Evolutionary conservation across 139 green algal species (phyloP).

Genomic region (Picochlorum sp.): DNA sequence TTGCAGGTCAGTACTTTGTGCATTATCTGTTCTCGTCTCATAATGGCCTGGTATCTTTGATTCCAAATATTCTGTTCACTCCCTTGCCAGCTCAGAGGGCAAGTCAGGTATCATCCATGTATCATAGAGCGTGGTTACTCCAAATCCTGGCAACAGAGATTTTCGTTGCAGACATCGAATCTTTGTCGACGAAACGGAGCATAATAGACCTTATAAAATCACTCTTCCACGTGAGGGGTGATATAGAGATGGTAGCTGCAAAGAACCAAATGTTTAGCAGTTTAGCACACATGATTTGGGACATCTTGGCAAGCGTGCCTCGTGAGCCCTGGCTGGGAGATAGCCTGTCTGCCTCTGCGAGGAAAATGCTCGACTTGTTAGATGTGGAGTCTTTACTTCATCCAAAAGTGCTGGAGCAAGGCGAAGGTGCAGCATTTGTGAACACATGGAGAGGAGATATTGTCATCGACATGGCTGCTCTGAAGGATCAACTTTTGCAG

Average conservation of each 20-base stretch:
- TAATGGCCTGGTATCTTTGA: constrained; percentile 11
- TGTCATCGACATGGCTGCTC: constrained; percentile 28
- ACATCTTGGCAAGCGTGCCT: neutral
- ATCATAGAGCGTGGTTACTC: constrained; percentile 42
- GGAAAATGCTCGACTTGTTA: constrained; percentile 27
- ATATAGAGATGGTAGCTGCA: neutral
- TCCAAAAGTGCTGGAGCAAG: neutral
- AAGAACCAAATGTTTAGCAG: neutral
- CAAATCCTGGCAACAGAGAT: constrained; percentile 27
- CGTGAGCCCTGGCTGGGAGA: constrained; percentile 17
- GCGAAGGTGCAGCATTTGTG: constrained; percentile 14
- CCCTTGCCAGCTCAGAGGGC: constrained; percentile 9
- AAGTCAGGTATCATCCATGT: constrained; percentile 18
- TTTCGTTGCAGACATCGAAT: constrained; percentile 16
- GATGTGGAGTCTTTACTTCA: constrained; percentile 21
- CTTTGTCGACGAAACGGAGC: neutral
- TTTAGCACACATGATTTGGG: constrained; percentile 15
- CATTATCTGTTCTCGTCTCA: constrained; percentile 23
- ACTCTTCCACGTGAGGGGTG: neutral
- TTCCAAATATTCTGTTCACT: constrained; percentile 15
- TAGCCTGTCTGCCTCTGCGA: constrained; percentile 1
- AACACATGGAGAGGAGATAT: constrained; percentile 13
- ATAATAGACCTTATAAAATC: neutral
- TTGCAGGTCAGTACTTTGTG: constrained; percentile 18
- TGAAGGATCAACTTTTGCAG: constrained; percentile 26